phyloP scores from a whole-genome alignment of 257 asterid species.

The Lycium ferocissimum region DNA sequence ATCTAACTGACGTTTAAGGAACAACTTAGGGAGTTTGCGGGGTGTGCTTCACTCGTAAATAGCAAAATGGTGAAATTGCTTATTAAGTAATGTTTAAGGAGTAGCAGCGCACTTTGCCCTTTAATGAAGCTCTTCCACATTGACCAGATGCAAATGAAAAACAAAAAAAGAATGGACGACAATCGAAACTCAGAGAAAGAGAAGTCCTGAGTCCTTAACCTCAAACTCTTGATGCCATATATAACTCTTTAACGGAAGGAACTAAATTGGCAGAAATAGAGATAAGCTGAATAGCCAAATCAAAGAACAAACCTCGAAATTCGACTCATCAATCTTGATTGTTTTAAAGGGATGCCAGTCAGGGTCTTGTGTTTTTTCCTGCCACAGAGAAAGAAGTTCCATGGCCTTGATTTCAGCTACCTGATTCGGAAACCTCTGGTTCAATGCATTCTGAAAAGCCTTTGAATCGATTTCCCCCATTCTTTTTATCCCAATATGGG shows the following conservation, averaged over 20 bases:
- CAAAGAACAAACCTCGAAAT: constrained; percentile 46
- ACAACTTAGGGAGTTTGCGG: background rate
- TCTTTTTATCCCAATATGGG: constrained; percentile 68
- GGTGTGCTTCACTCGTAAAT: background rate
- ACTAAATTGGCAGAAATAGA: constrained; percentile 6
- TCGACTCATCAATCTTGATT: constrained; percentile 45
- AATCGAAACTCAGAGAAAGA: background rate
- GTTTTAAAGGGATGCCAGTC: constrained; percentile 74
- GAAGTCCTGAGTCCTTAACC: background rate
- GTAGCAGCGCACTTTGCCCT: background rate
- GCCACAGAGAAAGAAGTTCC: constrained; percentile 69
- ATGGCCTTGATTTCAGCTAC: constrained; percentile 65
- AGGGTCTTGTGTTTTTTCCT: constrained; percentile 59
- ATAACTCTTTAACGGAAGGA: background rate
- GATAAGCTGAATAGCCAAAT: background rate
- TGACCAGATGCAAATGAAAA: background rate
- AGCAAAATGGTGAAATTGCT: background rate
- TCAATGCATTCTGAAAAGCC: constrained; percentile 62
- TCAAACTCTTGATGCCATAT: background rate
- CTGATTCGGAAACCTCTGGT: constrained; percentile 49
- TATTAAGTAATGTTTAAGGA: background rate
- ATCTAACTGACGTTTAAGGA: too few species aligned
- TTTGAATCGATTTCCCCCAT: constrained; percentile 80
- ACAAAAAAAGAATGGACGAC: background rate
- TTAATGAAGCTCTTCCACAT: constrained; percentile 8